phyloP scores from a whole-genome alignment of 495 filamentous ascomycete genomes.

The Cudoniella acicularis region DNA sequence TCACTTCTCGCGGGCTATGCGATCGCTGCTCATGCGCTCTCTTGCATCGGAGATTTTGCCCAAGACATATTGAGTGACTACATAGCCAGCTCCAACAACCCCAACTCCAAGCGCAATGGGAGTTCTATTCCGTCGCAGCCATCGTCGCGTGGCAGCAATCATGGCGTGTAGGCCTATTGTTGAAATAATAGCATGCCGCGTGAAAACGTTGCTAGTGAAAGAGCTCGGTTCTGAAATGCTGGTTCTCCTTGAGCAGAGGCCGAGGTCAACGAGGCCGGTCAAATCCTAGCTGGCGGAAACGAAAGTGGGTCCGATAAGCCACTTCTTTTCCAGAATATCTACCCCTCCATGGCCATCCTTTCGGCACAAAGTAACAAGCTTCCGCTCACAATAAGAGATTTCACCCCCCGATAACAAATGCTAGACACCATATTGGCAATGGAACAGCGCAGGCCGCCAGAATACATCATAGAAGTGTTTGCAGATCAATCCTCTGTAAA shows the following conservation, averaged over 20 bases:
- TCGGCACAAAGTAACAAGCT: not conserved
- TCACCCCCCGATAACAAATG: conserved; percentile 5
- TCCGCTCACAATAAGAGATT: not conserved
- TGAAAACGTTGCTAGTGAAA: not conserved
- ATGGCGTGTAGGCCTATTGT: conserved; percentile 39
- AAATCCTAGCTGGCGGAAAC: not conserved
- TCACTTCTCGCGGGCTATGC: conserved; percentile 94
- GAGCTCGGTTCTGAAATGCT: not conserved
- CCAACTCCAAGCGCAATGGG: conserved; percentile 83
- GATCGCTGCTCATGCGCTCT: conserved; percentile 91
- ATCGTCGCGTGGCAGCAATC: conserved; percentile 78
- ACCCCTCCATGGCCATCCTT: conserved; percentile 18
- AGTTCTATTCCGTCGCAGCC: conserved; percentile 89
- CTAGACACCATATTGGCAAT: conserved; percentile 29
- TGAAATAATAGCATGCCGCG: conserved; percentile 18
- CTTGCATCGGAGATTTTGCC: conserved; percentile 86
- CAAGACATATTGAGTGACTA: conserved; percentile 88
- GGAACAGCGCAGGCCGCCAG: conserved; percentile 60
- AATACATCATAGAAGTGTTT: conserved; percentile 82
- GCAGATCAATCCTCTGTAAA: conserved; percentile 77
- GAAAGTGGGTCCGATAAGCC: conserved; percentile 1
- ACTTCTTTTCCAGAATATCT: not conserved
- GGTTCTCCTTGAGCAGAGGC: not conserved
- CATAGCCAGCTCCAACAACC: conserved; percentile 82
- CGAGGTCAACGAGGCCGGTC: not conserved